Base-by-base conservation (phyloP, 2,329 filamentous ascomycete genomes). In the Hypomyces rosellus region DNA sequence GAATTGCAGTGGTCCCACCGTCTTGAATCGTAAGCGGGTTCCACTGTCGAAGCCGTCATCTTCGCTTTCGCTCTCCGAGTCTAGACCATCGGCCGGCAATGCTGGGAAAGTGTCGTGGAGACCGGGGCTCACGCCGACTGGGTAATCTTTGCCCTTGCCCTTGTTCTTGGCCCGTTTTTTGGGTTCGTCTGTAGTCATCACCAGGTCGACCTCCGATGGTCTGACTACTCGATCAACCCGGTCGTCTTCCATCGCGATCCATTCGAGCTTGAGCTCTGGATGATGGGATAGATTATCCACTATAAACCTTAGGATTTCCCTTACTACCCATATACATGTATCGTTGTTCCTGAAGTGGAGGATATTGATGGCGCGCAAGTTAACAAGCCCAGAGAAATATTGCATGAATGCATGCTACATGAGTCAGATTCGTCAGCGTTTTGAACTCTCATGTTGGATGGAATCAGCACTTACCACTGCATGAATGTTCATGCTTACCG, bases 371-470 rank as follows among this genome's bases (percentile, higher is more conserved):
- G 78, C 81, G 13, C 74, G 72, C 5, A 84, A 73, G 12, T 67
- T 74, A 13, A 60, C 57, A 5, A 80, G 61, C 2, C 71, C 71
- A 1, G 70, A 59, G 38, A 83, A 68, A 49, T 74, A 71, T 57
- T 81, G 79, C 62, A 82, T 73, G 42, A 84, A 73, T 2, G 69
- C 70, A 60, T 84, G 81, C 80, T 83, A 46, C 4, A n/a, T 18
- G 9, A 30, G 14, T 8, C 14, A 8, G 45, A 55, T 49, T 48
- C 15, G 25, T 22, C 12, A 34, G 22, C 33, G 7, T 38, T 18
- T 9, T 15, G 16, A 46, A 20, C 14, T 5, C 15, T 16, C n/a
- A 37, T 43, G 13, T 34, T 43, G 41, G 15, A 20, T 43, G 41
- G 15, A 20, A 41, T 7, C 13, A 44, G 13, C 5, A 69, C 78